Evolutionary conservation across 305 asterid species (phyloP).

Genomic region (Fraxinus xanthoxyloides): DNA sequence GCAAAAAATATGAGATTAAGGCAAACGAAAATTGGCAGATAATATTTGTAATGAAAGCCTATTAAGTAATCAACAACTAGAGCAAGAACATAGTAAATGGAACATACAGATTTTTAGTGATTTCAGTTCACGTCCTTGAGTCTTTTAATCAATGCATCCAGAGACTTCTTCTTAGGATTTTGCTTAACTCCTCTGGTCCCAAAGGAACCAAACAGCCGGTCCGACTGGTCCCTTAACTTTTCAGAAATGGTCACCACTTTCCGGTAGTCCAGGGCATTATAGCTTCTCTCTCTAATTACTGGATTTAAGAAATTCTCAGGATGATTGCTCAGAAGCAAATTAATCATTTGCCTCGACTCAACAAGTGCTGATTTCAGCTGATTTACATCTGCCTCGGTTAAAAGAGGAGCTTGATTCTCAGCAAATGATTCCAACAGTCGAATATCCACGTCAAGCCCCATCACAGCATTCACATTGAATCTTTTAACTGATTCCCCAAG

Average conservation of each 20-base stretch:
- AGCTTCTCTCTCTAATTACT: slow-evolving; percentile 88
- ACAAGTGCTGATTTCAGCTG: slow-evolving; percentile 66
- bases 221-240: slow-evolving; percentile 87
- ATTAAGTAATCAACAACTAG: slow-evolving; percentile 30
- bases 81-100: not conserved
- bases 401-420: slow-evolving; percentile 68
- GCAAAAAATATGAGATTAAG: slow-evolving; percentile 6
- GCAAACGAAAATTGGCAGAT: slow-evolving; percentile 18
- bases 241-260: slow-evolving; percentile 82
- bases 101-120: slow-evolving; percentile 31
- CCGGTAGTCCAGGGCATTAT: slow-evolving; percentile 69
- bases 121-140: slow-evolving; percentile 78
- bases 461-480: slow-evolving; percentile 62
- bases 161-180: slow-evolving; percentile 93
- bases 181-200: slow-evolving; percentile 88
- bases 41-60: slow-evolving; percentile 16
- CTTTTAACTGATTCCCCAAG: slow-evolving; percentile 80
- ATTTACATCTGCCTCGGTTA: slow-evolving; percentile 66
- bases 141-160: slow-evolving; percentile 81
- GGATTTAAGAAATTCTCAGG: slow-evolving; percentile 94
- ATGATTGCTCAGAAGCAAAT: slow-evolving; percentile 83
- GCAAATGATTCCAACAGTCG: slow-evolving; percentile 87
- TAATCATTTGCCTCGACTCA: slow-evolving; percentile 90
- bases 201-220: slow-evolving; percentile 75
- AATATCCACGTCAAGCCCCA: slow-evolving; percentile 81